Percentiles rank a stretch among this genome's conserved stretches.
Evolutionary conservation across 2,329 filamentous ascomycete genomes (phyloP).

Genomic region (Neocucurbitaria cava): DNA sequence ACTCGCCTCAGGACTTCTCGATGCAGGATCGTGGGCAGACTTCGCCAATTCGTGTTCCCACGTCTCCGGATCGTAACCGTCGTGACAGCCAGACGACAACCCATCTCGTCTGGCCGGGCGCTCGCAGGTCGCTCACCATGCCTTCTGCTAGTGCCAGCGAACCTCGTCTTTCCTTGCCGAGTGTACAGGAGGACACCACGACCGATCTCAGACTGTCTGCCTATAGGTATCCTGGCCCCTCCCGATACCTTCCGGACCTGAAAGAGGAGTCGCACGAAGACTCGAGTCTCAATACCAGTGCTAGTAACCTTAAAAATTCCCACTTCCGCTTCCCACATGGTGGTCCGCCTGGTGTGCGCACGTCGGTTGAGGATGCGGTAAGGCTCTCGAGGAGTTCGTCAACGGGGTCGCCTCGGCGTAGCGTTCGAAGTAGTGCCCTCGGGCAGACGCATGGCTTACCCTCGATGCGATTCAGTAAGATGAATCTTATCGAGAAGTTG

Average conservation of each 20-base stretch:
- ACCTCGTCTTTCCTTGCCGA: conserved; percentile 11
- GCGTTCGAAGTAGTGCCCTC: conserved; percentile 27
- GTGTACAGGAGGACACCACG: conserved; percentile 37
- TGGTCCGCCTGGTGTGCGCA: conserved; percentile 21
- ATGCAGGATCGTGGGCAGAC: conserved; percentile 16
- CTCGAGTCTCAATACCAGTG: conserved; percentile 50
- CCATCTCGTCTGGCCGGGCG: conserved; percentile 41
- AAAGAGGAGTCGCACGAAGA: conserved; percentile 59
- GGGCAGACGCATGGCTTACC: conserved; percentile 50
- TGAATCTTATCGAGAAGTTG: conserved; percentile 55
- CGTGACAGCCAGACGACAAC: conserved; percentile 47
- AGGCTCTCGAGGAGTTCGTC: conserved; percentile 29
- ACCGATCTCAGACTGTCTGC: conserved; percentile 42
- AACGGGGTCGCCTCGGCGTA: conserved; percentile 24
- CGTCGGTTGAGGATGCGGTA: conserved; percentile 29
- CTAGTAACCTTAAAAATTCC: conserved; percentile 40
- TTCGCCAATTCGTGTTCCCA: conserved; percentile 17
- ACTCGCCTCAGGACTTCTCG: conserved; percentile 31
- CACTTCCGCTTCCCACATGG: conserved; percentile 35
- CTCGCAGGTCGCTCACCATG: conserved; percentile 17
- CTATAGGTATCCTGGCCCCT: conserved; percentile 39
- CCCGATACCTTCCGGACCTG: conserved; percentile 51
- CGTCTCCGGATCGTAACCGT: conserved; percentile 15
- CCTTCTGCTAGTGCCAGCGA: conserved; percentile 14
- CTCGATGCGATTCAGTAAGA: conserved; percentile 57